Conservation (phyloP, 257 asterid species). For the Pogostemon cablin region DNA sequence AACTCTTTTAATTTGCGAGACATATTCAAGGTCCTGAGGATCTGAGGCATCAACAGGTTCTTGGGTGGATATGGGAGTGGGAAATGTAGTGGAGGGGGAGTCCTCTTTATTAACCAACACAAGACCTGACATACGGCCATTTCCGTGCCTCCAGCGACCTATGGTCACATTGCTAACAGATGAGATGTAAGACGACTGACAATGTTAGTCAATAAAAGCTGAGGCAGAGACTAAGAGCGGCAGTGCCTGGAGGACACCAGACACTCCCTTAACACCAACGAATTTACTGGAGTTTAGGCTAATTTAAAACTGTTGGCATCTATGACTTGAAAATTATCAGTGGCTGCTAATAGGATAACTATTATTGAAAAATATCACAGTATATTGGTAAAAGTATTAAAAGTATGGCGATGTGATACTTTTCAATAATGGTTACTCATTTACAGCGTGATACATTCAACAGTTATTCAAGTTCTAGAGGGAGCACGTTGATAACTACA, state of each 20-base stretch:
- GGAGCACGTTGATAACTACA: slow-evolving; percentile 21
- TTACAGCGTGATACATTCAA: no score
- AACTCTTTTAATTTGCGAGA: slow-evolving; percentile 73
- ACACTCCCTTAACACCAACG: slow-evolving; percentile 24
- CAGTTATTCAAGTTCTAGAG: neutral
- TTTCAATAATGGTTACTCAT: no score
- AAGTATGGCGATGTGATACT: no score
- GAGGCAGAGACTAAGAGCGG: slow-evolving; percentile 27
- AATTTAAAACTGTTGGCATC: no score
- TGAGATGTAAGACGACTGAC: slow-evolving; percentile 25
- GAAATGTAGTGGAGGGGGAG: slow-evolving; percentile 40
- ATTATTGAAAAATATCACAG: no score
- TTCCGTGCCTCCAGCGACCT: slow-evolving; percentile 30
- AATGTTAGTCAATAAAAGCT: slow-evolving; percentile 25
- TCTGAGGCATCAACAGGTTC: slow-evolving; percentile 48
- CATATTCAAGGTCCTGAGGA: slow-evolving; percentile 69
- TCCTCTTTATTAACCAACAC: slow-evolving; percentile 52
- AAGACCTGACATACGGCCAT: slow-evolving; percentile 34
- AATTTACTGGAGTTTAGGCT: neutral
- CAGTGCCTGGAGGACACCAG: slow-evolving; percentile 40
- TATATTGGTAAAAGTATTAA: no score
- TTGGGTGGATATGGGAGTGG: slow-evolving; percentile 30
- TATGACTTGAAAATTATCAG: no score
- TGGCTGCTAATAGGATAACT: no score
- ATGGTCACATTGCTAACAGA: slow-evolving; percentile 14